A percentile compares a stretch with the other conserved stretches of the same genome.
Conservation (phyloP, 805 yeast species). For the Priceomyces fermenticarens region DNA sequence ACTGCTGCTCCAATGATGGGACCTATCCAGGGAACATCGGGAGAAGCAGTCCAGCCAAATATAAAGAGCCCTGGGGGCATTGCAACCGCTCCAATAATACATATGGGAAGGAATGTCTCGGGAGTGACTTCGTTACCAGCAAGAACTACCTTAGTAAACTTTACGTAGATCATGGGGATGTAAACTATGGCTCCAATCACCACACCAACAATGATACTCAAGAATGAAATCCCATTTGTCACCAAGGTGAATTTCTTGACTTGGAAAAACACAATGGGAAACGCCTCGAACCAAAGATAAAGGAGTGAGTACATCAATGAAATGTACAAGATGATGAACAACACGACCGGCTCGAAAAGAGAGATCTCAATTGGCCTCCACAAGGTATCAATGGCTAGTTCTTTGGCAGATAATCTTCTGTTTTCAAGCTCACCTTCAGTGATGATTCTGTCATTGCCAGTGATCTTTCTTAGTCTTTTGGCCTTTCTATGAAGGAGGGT, state of each 20-base stretch:
- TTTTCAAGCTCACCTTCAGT: conserved; percentile 36
- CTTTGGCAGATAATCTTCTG: conserved; percentile 3
- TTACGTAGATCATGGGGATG: conserved; percentile 17
- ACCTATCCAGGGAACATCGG: conserved; percentile 42
- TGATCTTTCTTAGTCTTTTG: conserved; percentile 34
- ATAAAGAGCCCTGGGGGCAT: conserved; percentile 40
- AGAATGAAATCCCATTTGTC: conserved; percentile 47
- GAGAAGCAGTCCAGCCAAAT: conserved; percentile 47
- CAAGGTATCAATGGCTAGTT: conserved; percentile 23
- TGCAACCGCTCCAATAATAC: conserved; percentile 27
- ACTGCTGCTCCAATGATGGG: conserved; percentile 39
- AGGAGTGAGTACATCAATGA: conserved; percentile 52
- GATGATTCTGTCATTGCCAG: conserved; percentile 40
- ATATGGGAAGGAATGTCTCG: conserved; percentile 39
- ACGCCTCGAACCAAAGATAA: conserved; percentile 58
- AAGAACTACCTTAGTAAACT: conserved; percentile 13
- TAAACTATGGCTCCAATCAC: conserved; percentile 38
- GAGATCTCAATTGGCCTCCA: conserved; percentile 52
- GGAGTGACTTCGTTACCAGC: conserved; percentile 25
- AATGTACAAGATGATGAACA: conserved; percentile 49
- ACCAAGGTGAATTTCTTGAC: conserved; percentile 46
- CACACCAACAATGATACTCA: conserved; percentile 44
- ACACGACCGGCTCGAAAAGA: conserved; percentile 53
- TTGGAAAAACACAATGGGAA: conserved; percentile 52
- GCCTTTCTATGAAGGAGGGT: conserved; percentile 46